Evolutionary conservation across 768 basidiomycete genomes (phyloP).

Genomic region (Pilatotrama ljubarskyi): DNA sequence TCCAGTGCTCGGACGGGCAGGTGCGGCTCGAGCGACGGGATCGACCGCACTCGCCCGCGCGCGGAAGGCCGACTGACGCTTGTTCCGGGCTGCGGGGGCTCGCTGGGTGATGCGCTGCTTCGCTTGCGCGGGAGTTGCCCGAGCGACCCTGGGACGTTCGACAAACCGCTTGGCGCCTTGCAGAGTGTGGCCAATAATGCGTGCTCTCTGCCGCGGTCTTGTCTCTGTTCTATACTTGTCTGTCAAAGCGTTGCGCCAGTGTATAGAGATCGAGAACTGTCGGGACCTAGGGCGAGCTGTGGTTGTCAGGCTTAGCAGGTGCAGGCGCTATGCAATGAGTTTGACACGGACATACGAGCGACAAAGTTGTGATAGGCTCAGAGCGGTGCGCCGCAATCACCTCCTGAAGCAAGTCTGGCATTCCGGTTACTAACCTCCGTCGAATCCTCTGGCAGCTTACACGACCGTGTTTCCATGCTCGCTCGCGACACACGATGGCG

Average conservation of each 20-base stretch:
- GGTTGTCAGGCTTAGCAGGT: too few species aligned
- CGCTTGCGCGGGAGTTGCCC: neutral
- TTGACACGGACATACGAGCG: neutral
- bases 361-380: neutral
- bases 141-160: constrained; percentile 1
- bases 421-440: neutral
- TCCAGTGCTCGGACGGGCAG: neutral
- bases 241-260: too few species aligned
- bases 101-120: constrained; percentile 1
- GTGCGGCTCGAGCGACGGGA: neutral
- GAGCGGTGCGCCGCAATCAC: neutral
- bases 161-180: neutral
- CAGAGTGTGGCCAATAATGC: neutral
- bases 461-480: neutral
- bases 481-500: too few species aligned
- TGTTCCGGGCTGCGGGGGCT: neutral
- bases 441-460: neutral
- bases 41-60: neutral
- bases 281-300: too few species aligned
- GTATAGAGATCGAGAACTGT: too few species aligned
- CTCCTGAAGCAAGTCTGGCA: neutral
- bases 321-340: too few species aligned
- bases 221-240: too few species aligned
- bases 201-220: too few species aligned
- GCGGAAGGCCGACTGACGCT: neutral